phyloP scores from a whole-genome alignment of 306 rosid genomes.

The Lathyrus oleraceus region DNA sequence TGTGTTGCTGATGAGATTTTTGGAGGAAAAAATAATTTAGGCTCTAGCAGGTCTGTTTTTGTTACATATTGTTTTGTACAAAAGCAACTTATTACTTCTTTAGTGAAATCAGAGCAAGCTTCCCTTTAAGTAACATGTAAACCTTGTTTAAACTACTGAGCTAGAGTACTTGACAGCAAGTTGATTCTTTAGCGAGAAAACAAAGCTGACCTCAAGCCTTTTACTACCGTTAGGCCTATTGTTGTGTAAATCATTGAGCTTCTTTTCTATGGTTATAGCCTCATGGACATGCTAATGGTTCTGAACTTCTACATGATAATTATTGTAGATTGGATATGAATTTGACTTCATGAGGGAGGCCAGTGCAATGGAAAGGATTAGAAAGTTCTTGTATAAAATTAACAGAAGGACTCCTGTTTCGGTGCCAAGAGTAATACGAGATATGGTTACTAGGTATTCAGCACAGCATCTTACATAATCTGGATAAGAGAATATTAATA shows the following conservation, averaged over 20 bases:
- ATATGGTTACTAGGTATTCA: constrained; percentile 76
- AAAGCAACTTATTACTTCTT: background rate
- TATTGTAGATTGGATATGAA: constrained; percentile 87
- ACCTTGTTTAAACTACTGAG: background rate
- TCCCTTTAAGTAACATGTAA: constrained; percentile 12
- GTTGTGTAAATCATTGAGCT: constrained; percentile 3
- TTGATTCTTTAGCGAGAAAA: constrained; percentile 27
- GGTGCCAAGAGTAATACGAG: constrained; percentile 72
- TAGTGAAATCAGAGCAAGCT: constrained; percentile 1
- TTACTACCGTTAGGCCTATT: constrained; percentile 2
- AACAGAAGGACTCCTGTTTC: constrained; percentile 75
- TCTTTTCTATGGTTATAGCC: constrained; percentile 31
- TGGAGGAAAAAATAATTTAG: constrained; percentile 9
- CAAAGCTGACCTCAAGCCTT: background rate
- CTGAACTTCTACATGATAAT: constrained; percentile 41
- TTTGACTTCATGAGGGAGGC: constrained; percentile 95
- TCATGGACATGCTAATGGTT: constrained; percentile 14
- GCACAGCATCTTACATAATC: constrained; percentile 25
- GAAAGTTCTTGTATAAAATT: constrained; percentile 60
- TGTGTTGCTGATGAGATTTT: constrained; percentile 13
- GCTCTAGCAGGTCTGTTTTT: constrained; percentile 27
- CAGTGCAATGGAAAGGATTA: constrained; percentile 72
- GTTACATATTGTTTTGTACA: constrained; percentile 1
- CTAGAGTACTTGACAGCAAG: background rate
- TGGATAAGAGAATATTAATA: constrained; percentile 25